A percentile compares a stretch with the other conserved stretches of the same genome.
These are phyloP conservation scores for Suhomyces tanzawaensis DNA, from an alignment of 805 yeast species.

Conservation along the genomic window DNA sequence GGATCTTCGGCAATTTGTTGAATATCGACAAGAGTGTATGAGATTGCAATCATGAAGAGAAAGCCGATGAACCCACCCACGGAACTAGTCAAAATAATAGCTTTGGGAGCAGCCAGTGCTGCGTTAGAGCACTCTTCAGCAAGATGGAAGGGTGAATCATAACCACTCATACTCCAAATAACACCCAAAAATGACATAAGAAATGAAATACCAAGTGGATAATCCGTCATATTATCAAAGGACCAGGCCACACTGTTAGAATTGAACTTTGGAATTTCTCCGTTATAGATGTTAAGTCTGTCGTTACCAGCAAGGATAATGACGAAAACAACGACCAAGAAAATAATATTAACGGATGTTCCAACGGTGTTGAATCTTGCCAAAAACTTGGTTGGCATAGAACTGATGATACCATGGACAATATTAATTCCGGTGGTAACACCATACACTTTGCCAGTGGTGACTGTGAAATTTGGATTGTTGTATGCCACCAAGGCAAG, in stretches of 20 bases:
- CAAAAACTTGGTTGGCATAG: conserved; percentile 53
- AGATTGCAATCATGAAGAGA: conserved; percentile 56
- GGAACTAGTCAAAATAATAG: conserved; percentile 57
- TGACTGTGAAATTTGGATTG: conserved; percentile 39
- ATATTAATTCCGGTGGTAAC: conserved; percentile 52
- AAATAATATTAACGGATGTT: conserved; percentile 47
- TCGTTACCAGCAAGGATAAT: conserved; percentile 54
- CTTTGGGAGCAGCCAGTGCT: conserved; percentile 61
- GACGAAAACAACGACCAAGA: conserved; percentile 51
- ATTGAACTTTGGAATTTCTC: conserved; percentile 47
- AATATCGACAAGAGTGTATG: conserved; percentile 57
- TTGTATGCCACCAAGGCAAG: conserved; percentile 47
- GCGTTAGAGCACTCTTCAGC: conserved; percentile 74
- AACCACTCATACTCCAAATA: conserved; percentile 73
- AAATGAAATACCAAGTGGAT: conserved; percentile 60
- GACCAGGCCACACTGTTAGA: conserved; percentile 51
- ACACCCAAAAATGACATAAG: conserved; percentile 59
- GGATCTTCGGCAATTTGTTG: conserved; percentile 45
- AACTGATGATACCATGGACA: conserved; percentile 46
- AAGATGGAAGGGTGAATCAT: conserved; percentile 71
- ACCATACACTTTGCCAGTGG: conserved; percentile 50
- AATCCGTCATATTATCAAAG: conserved; percentile 56
- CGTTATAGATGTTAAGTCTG: conserved; percentile 29
- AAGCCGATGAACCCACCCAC: conserved; percentile 58
- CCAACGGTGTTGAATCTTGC: conserved; percentile 52